Evolutionary conservation across 139 green algal species (phyloP).

Genomic region (Chlamydomonas incerta): DNA sequence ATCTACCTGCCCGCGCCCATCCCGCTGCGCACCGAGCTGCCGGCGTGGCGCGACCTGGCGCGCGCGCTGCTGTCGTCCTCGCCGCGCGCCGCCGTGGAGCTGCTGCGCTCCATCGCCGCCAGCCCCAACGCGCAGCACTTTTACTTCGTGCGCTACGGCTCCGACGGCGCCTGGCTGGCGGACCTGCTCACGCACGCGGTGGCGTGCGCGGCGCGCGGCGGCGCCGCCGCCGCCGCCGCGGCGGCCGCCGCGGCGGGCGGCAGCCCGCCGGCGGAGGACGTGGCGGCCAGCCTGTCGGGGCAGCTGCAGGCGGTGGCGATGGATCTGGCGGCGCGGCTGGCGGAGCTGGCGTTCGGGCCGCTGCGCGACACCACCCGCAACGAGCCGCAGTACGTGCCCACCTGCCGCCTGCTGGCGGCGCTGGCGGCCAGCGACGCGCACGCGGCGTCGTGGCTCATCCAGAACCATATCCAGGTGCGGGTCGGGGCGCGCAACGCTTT

Average conservation of each 20-base stretch:
- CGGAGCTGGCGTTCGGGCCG: neutral
- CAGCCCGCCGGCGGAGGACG: neutral
- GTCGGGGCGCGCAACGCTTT: too few species aligned
- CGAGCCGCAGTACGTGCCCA: neutral
- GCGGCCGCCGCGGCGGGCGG: too few species aligned
- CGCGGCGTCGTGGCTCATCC: neutral
- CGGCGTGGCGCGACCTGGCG: slow-evolving; percentile 14
- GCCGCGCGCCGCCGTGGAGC: slow-evolving; percentile 10
- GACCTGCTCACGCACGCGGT: neutral
- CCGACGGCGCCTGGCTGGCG: neutral
- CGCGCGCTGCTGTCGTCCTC: neutral
- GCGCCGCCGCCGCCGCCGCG: neutral
- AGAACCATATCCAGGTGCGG: neutral
- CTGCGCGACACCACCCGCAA: neutral
- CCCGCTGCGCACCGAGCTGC: slow-evolving; percentile 42
- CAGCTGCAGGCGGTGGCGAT: neutral
- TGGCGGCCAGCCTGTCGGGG: neutral
- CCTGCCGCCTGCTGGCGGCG: slow-evolving; percentile 1
- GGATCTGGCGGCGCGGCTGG: neutral
- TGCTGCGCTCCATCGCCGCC: neutral
- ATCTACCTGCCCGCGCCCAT: slow-evolving; percentile 44
- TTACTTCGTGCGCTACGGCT: neutral
- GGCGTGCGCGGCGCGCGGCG: neutral
- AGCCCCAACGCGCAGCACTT: neutral
- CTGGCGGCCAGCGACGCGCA: neutral